phyloP scores from a whole-genome alignment of 768 basidiomycete species.

The Chalciporus piperatus region DNA sequence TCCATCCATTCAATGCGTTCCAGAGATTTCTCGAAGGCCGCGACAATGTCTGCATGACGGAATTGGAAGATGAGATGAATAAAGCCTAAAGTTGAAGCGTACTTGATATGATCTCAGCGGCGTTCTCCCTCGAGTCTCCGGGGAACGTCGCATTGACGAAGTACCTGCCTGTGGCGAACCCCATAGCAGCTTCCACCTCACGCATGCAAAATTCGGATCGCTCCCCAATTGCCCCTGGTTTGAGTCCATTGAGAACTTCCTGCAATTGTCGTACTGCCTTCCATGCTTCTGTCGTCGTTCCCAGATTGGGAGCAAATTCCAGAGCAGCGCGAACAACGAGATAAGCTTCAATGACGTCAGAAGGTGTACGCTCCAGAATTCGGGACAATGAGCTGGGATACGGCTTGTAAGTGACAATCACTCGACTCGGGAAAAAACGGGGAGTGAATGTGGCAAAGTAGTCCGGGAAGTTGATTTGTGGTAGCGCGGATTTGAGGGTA shows the following conservation, averaged over 20 bases:
- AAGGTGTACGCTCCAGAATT: slow-evolving; percentile 64
- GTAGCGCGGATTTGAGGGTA: slow-evolving; percentile 65
- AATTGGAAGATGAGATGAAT: slow-evolving; percentile 1
- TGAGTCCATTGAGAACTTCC: slow-evolving; percentile 77
- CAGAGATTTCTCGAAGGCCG: slow-evolving; percentile 79
- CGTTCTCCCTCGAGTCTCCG: slow-evolving; percentile 75
- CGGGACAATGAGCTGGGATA: slow-evolving; percentile 66
- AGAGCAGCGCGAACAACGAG: slow-evolving; percentile 77
- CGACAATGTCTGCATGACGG: slow-evolving; percentile 60
- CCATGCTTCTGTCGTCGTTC: slow-evolving; percentile 75
- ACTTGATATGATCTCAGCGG: slow-evolving; percentile 81
- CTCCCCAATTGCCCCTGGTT: slow-evolving; percentile 81
- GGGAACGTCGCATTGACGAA: slow-evolving; percentile 85
- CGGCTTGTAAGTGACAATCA: slow-evolving; percentile 80
- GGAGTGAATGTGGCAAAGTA: slow-evolving; percentile 87
- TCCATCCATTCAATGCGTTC: slow-evolving; percentile 90
- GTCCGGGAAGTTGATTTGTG: slow-evolving; percentile 76
- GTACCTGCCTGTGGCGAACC: slow-evolving; percentile 87
- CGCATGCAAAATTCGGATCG: slow-evolving; percentile 81
- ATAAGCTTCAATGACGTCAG: slow-evolving; percentile 82
- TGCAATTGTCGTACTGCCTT: slow-evolving; percentile 66
- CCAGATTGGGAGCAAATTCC: slow-evolving; percentile 65
- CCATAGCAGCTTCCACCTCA: slow-evolving; percentile 68
- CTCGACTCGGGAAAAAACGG: slow-evolving; percentile 66
- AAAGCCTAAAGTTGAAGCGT: slow-evolving; percentile 8